A percentile compares a stretch with the other conserved stretches of the same genome.
Evolutionary conservation across 2,329 filamentous ascomycete genomes (phyloP).

Genomic region (Aspergillus felis): DNA sequence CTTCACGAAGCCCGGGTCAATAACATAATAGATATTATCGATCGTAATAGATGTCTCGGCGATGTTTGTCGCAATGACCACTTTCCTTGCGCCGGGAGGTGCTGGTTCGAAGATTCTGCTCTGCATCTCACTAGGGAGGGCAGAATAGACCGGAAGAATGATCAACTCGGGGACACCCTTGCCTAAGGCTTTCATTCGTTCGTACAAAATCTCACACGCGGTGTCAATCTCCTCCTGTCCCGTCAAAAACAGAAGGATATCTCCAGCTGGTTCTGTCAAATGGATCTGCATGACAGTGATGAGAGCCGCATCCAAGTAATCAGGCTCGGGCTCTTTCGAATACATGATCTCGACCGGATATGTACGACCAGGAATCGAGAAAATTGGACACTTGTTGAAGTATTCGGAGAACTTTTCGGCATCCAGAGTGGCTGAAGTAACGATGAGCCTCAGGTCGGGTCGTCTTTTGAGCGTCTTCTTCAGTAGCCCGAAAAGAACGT

Average conservation of each 20-base stretch:
- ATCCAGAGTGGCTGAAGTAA: slow-evolving; percentile 93
- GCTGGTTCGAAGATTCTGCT: slow-evolving; percentile 92
- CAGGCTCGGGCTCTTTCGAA: slow-evolving; percentile 87
- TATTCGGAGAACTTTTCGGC: slow-evolving; percentile 97
- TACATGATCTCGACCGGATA: slow-evolving; percentile 97
- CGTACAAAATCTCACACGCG: slow-evolving; percentile 83
- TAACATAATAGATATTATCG: slow-evolving; percentile 94
- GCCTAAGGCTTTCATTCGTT: slow-evolving; percentile 93
- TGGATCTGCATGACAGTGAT: slow-evolving; percentile 99
- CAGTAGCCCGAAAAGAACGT: slow-evolving; percentile 87
- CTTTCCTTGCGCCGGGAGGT: slow-evolving; percentile 79
- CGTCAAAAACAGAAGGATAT: slow-evolving; percentile 95
- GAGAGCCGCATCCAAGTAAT: slow-evolving; percentile 91
- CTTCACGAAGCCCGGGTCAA: slow-evolving; percentile 96
- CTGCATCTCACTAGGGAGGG: slow-evolving; percentile 88
- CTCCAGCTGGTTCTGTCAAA: slow-evolving; percentile 82
- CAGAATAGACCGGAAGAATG: slow-evolving; percentile 93
- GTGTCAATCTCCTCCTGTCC: slow-evolving; percentile 98
- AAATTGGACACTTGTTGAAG: slow-evolving; percentile 93
- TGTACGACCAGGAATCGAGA: slow-evolving; percentile 91
- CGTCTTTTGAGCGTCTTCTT: slow-evolving; percentile 88
- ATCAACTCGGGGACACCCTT: slow-evolving; percentile 87
- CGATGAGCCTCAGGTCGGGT: slow-evolving; percentile 87
- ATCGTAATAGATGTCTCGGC: slow-evolving; percentile 98
- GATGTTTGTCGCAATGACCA: slow-evolving; percentile 97